Evolutionary conservation across 2,329 filamentous ascomycete genomes (phyloP), one percentile per base, ranked within the genome.

Genomic region (Aspergillus sclerotialis): DNA sequence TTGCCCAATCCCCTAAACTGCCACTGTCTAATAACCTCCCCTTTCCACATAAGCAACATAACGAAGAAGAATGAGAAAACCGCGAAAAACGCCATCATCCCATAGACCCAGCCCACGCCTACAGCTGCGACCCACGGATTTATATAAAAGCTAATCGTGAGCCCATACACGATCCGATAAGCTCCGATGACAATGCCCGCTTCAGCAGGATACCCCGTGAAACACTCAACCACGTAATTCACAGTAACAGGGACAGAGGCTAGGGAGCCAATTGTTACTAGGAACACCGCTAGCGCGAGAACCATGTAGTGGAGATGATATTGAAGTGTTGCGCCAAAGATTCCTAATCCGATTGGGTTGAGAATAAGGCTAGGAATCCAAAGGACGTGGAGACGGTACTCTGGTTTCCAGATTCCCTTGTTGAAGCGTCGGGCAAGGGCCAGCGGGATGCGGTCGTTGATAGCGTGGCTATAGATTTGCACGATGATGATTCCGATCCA

Each of bases 401-500:
- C 64, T 6, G 63, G 56, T 24, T 56, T 55, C 64, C 63, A 66
- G 18, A 44, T 42, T 5, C 58, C 58, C 24, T 45, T 45, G 26
- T 30, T 33, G 2, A 43, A 45, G 7, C 32, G 33, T 14, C 42
- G 46, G 2, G 49, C 53, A 4, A 50, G 27, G 21, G 27, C 34
- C 8, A 52, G 33, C 1, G 49, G 48, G 5, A 46, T 26, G 14
- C 37, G 35, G 31, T 52, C 49, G 15, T 45, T 44, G 35, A 43
- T 34, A 26, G 38, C 43, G 23, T 35, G 37, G 32, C 45, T 39
- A 16, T 38, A 38, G 5, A 56, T 24, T 12, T 58, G 45, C 7
- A 38, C 41, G 30, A 58, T 32, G 11, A 61, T 40, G 15, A 66
- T 52, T 5, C 63, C 64, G 11, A 61, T 46, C 66, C 64, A 70